phyloP scores from a whole-genome alignment of 129 eudicot species.

The Chrysanthemum lavandulifolium region DNA sequence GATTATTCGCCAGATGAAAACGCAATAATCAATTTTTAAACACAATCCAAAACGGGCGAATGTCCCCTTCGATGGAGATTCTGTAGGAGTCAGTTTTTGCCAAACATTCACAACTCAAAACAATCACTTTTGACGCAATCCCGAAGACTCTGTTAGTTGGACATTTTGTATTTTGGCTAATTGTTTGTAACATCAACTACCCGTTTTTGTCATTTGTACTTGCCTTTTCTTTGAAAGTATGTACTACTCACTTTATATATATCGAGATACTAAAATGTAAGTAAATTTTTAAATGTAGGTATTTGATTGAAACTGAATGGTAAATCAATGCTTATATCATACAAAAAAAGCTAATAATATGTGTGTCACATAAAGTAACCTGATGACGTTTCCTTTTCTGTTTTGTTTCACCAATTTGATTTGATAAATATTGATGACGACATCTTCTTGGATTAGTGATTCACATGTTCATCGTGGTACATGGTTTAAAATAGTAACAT shows the following conservation, averaged over 20 bases:
- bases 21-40: no score
- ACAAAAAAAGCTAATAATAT: background rate
- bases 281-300: background rate
- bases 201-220: conserved; percentile 3
- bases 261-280: background rate
- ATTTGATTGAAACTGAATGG: background rate
- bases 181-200: conserved; percentile 7
- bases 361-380: conserved; percentile 12
- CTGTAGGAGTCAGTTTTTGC: background rate
- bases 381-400: conserved; percentile 4
- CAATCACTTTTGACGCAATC: background rate
- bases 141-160: background rate
- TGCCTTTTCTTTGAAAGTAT: conserved; percentile 2
- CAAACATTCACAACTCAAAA: background rate
- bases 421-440: background rate
- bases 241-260: conserved; percentile 1
- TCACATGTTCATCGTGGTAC: conserved; percentile 4
- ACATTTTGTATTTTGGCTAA: background rate
- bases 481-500: background rate
- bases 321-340: conserved; percentile 4
- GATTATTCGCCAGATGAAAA: no score
- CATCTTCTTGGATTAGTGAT: conserved; percentile 7
- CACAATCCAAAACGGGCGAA: no score
- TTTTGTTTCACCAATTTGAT: background rate
- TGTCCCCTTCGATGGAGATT: no score